Conservation (phyloP, 768 basidiomycete species). For the Leccinum rimulosum region DNA sequence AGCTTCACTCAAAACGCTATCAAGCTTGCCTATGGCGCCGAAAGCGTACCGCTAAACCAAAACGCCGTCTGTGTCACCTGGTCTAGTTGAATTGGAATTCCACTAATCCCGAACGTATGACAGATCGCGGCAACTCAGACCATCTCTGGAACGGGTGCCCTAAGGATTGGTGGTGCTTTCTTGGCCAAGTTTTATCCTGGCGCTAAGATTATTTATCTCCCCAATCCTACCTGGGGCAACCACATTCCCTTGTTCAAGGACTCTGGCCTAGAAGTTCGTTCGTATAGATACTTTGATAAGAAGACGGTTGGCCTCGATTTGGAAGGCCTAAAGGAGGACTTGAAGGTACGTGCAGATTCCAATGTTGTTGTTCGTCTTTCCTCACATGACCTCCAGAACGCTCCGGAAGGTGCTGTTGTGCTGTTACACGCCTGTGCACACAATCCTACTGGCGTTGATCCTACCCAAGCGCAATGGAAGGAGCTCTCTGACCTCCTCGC, state of each 20-base stretch:
- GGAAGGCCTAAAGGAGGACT: conserved; percentile 82
- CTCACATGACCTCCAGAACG: conserved; percentile 41
- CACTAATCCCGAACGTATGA: conserved; percentile 1
- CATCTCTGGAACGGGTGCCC: conserved; percentile 97
- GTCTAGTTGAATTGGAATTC: not conserved
- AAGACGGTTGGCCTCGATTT: conserved; percentile 91
- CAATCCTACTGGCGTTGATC: conserved; percentile 98
- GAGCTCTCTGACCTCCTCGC: conserved; percentile 85
- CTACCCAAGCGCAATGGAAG: conserved; percentile 89
- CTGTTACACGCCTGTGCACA: conserved; percentile 97
- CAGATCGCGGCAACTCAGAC: conserved; percentile 88
- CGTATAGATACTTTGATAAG: conserved; percentile 94
- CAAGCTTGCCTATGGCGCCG: conserved; percentile 86
- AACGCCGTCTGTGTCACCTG: conserved; percentile 59
- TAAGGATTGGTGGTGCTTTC: conserved; percentile 93
- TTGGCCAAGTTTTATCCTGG: conserved; percentile 85
- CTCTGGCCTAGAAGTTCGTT: conserved; percentile 89
- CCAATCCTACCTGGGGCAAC: conserved; percentile 95
- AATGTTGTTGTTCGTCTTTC: not conserved
- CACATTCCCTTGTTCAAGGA: conserved; percentile 93
- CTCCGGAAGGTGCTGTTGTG: conserved; percentile 79
- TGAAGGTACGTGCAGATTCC: conserved; percentile 54
- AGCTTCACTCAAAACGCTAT: conserved; percentile 85
- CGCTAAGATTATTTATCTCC: conserved; percentile 86
- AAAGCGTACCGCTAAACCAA: conserved; percentile 68